A percentile compares a stretch with the other conserved stretches of the same genome.
phyloP scores from a whole-genome alignment of 2,329 filamentous ascomycete genomes.

The Arthrinium puccinioides region DNA sequence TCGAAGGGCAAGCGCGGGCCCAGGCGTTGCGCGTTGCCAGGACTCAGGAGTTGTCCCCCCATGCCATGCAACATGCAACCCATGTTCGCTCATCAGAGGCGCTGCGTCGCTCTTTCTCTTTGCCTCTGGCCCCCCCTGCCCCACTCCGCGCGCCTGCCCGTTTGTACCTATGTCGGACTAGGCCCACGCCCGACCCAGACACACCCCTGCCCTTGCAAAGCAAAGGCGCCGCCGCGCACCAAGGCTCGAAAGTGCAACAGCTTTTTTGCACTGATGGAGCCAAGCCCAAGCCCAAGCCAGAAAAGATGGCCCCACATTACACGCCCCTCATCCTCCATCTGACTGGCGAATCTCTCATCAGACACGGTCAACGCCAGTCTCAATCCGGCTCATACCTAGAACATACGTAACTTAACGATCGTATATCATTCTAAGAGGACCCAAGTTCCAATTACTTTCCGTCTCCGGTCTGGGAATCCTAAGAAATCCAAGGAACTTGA shows the following conservation, averaged over 20 bases:
- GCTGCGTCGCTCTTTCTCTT: too few species aligned
- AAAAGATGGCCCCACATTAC: not conserved
- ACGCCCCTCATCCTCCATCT: not conserved
- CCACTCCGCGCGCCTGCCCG: too few species aligned
- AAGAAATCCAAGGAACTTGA: slow-evolving; percentile 5
- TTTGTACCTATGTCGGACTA: not conserved
- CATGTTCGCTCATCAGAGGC: too few species aligned
- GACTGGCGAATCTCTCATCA: slow-evolving; percentile 6
- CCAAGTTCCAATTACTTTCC: slow-evolving; percentile 8
- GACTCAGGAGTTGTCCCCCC: too few species aligned
- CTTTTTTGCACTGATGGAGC: not conserved
- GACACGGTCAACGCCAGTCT: slow-evolving; percentile 9
- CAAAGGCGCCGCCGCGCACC: not conserved
- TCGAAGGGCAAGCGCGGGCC: not conserved
- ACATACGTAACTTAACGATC: slow-evolving; percentile 9
- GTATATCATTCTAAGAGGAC: slow-evolving; percentile 8
- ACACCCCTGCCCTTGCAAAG: not conserved
- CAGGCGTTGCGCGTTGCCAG: too few species aligned
- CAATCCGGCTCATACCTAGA: slow-evolving; percentile 8
- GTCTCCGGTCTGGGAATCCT: slow-evolving; percentile 4
- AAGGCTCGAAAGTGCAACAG: not conserved
- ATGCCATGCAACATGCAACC: too few species aligned
- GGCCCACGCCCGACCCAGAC: not conserved
- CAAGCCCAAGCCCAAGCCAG: slow-evolving; percentile 1
- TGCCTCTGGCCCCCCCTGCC: too few species aligned